Evolutionary conservation across 2,329 filamentous ascomycete genomes (phyloP).

Genomic region (Alternaria arbusti): DNA sequence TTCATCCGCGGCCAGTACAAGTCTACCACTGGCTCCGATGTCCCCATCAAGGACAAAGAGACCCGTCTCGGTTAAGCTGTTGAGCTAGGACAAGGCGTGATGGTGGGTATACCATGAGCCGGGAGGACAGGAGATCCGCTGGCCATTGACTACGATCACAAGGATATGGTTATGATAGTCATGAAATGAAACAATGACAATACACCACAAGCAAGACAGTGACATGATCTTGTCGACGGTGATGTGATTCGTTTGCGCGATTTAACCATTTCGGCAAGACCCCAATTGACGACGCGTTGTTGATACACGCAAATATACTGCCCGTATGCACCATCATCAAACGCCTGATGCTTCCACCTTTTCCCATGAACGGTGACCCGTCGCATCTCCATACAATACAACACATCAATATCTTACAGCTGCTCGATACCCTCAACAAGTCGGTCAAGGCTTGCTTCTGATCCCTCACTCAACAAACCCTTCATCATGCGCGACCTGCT

Average conservation of each 20-base stretch:
- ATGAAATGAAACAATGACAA: conserved; percentile 7
- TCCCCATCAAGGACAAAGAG: conserved; percentile 74
- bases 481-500: conserved; percentile 32
- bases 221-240: background rate
- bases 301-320: background rate
- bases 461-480: conserved; percentile 30
- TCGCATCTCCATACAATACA: background rate
- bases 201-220: background rate
- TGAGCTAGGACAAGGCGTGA: background rate
- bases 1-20: conserved; percentile 76
- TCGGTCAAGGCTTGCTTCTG: conserved; percentile 22
- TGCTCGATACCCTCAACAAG: conserved; percentile 22
- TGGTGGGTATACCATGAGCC: background rate
- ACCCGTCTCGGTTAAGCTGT: conserved; percentile 30
- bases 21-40: conserved; percentile 68
- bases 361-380: background rate
- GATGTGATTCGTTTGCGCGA: background rate
- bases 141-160: conserved; percentile 8
- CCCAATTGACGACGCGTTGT: background rate
- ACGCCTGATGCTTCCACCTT: background rate
- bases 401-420: conserved; percentile 1
- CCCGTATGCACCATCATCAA: background rate
- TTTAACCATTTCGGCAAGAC: background rate
- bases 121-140: conserved; percentile 17
- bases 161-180: conserved; percentile 15